phyloP scores from a whole-genome alignment of 306 rosid species.

The Corylus americana region DNA sequence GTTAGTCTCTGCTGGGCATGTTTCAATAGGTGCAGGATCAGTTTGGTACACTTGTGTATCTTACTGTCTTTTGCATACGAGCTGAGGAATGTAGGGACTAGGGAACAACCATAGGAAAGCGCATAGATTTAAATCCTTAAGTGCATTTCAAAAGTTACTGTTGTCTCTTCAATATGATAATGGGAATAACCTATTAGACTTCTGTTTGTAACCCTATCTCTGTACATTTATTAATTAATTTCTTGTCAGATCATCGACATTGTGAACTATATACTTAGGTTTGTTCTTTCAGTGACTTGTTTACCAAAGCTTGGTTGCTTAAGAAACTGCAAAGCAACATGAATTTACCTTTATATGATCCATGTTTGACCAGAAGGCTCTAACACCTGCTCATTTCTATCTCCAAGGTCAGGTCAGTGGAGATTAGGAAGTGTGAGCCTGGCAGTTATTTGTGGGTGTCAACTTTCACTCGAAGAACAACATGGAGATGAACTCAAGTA shows the following conservation, averaged over 20 bases:
- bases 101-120: background rate
- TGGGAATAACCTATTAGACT: background rate
- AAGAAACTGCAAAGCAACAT: background rate
- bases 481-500: conserved; percentile 29
- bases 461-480: conserved; percentile 35
- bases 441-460: conserved; percentile 39
- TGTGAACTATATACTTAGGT: background rate
- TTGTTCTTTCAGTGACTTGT: background rate
- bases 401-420: conserved; percentile 91
- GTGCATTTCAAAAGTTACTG: background rate
- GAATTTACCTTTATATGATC: conserved; percentile 8
- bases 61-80: background rate
- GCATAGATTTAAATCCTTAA: background rate
- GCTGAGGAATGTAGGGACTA: background rate
- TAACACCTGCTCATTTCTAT: conserved; percentile 36
- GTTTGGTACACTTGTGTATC: background rate
- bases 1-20: conserved; percentile 39
- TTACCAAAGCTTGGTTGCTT: conserved; percentile 6
- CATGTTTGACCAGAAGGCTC: conserved; percentile 14
- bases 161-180: background rate
- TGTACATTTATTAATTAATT: background rate
- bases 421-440: conserved; percentile 66
- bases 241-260: background rate
- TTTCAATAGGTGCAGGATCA: background rate
- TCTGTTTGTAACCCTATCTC: background rate